Base-by-base conservation (phyloP, 2,329 filamentous ascomycete genomes). In the Coniochaeta sp. region DNA sequence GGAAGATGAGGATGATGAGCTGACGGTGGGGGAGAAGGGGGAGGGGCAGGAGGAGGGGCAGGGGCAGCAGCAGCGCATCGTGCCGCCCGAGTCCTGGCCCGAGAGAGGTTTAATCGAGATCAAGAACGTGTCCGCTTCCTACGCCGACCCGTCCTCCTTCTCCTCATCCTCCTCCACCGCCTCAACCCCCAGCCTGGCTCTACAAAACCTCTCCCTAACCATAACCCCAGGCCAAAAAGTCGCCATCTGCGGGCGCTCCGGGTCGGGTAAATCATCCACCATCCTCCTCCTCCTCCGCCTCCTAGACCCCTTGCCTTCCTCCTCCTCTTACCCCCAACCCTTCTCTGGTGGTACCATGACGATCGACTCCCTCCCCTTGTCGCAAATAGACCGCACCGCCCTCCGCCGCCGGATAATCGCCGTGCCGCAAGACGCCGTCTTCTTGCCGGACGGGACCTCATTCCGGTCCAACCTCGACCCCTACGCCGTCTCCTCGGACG, bases 361-460 rank as follows among this genome's bases (percentile, higher is more conserved):
- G 0, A 74, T 81, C n/a, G 77, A 81, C 53, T 65, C 58, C 27
- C 49, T 72, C 0, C 58, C 65, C 0, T 62, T 74, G 1, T 33
- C 61, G 22, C 53, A 53, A 1, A 65, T 81, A 12, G 59, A 74
- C 50, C 70, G 76, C 2, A 26, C 62, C 0, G 60, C 62, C 0
- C 65, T 81, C 0, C 74, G 78, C 8, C 63, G 70, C 33, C 72
- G 71, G 1, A 63, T 82, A 32, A 75, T 78, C 38, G 73, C 75
- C 4, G 63, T 82, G 1, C 75, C 78, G 0, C 78, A 82, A 58
- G 78, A 82, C 4, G 61, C 76, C 0, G 71, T 78, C 3, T 79
- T 82, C 60, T 61, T 81, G 1, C 72, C 71, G 0, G 71, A 70
- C 31, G 69, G 66, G 6, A 70, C 66, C 45, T 69, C 65, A 1